Conservation (phyloP, 2,329 filamentous ascomycete genomes). For the Curvularia eragrostidis region DNA sequence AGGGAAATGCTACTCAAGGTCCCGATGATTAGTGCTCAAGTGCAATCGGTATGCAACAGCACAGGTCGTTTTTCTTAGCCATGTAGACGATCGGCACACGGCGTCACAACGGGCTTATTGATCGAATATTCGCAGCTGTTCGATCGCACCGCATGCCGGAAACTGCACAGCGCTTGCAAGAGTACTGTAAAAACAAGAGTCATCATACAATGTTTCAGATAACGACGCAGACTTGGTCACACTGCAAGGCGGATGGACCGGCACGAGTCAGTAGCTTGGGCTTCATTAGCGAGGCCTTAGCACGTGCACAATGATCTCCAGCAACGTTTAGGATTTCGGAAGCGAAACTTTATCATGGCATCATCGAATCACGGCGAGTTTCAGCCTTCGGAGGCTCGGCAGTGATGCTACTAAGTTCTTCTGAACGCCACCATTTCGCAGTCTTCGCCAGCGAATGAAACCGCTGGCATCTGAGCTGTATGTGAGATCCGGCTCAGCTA, state of each 20-base stretch:
- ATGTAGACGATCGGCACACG: slow-evolving; percentile 9
- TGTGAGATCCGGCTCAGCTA: slow-evolving; percentile 18
- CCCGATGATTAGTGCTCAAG: neutral
- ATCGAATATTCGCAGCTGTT: neutral
- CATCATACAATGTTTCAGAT: slow-evolving; percentile 7
- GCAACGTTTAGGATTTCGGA: slow-evolving; percentile 17
- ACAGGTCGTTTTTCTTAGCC: slow-evolving; percentile 13
- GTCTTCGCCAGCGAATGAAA: slow-evolving; percentile 23
- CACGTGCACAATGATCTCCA: slow-evolving; percentile 19
- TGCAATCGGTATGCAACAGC: slow-evolving; percentile 4
- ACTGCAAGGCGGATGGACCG: slow-evolving; percentile 17
- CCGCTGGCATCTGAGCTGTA: slow-evolving; percentile 22
- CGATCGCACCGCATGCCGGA: neutral
- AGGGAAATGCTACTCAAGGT: neutral
- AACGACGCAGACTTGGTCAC: slow-evolving; percentile 13
- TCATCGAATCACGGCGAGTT: slow-evolving; percentile 13
- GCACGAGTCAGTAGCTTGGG: slow-evolving; percentile 23
- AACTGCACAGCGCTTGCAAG: slow-evolving; percentile 7
- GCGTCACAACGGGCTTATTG: slow-evolving; percentile 9
- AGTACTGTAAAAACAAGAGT: neutral
- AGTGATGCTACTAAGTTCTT: slow-evolving; percentile 4
- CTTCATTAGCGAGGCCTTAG: slow-evolving; percentile 14
- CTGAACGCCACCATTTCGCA: slow-evolving; percentile 9
- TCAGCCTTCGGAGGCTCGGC: slow-evolving; percentile 13
- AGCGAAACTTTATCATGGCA: slow-evolving; percentile 19